Base-by-base conservation (phyloP, 208 protist species). In the Wallacemonas sp. region DNA sequence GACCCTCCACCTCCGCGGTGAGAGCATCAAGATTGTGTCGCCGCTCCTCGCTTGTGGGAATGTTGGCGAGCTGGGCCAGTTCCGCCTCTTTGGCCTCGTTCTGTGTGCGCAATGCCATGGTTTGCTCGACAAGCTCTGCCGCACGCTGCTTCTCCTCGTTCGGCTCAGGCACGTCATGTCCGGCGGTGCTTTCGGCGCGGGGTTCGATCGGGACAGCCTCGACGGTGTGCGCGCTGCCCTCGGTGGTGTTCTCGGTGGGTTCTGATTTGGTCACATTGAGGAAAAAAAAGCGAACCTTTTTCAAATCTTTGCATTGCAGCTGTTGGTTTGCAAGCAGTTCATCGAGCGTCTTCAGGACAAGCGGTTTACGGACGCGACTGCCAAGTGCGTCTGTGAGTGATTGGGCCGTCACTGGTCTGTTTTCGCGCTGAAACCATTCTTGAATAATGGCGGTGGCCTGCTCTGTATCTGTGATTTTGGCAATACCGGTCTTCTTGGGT, bases 341-440 rank as follows among this genome's bases (percentile, higher is more conserved):
- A 27, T 94, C 87, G 9, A 96, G 66, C 19, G 75, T 84, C 44
- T 76, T 84, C 66, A 91, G 87, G 2, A 94, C 65, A 6, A 90
- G 55, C 26, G 82, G 11, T 55, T 96, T 96, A n/a, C 77, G 34
- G 27, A 91, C 79, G 26, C 82, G 82, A 45, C 91, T 96, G 24
- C 91, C 91, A 26, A 96, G 72, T 3, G 91, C 86, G 60, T 96
- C 87, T 19, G 88, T 90, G 31, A 96, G 68, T 27, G 72, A 91
- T 73, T 92, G 86, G 21, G 80, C 70, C 0, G 91, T 96, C 21
- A 77, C 87, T 0, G 91, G 91, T 54, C 86, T 87, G 56, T 93
- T 90, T 47, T 90, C 73, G n/a, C 68, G 75, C 70, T 93, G 78
- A 75, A 96, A 94, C 88, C 91, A 96, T 22, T 82, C 79, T 33